These are phyloP conservation scores for Collariella sp. DNA, from an alignment of 495 filamentous ascomycete genomes.

Conservation along the genomic window DNA sequence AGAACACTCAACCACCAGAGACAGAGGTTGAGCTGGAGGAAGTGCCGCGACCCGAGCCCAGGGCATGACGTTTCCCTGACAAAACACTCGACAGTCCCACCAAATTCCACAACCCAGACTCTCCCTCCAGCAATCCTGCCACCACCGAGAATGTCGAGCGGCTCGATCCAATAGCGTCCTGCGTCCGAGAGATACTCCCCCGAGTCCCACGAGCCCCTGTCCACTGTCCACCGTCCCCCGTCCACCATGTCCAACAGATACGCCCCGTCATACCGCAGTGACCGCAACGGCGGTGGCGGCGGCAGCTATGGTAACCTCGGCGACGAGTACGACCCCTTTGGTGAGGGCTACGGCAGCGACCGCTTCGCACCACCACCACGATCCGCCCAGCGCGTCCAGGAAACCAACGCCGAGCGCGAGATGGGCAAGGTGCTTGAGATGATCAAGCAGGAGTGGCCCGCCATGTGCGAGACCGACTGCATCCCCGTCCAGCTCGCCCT, in stretches of 20 bases:
- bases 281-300: constrained; percentile 10
- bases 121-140: neutral
- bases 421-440: constrained; percentile 45
- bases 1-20: too few species aligned
- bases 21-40: too few species aligned
- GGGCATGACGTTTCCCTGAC: neutral
- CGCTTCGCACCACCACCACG: constrained; percentile 23
- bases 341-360: constrained; percentile 38
- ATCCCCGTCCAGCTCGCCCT: constrained; percentile 88
- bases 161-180: constrained; percentile 14
- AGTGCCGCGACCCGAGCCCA: too few species aligned
- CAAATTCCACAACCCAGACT: neutral
- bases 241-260: constrained; percentile 36
- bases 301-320: constrained; percentile 23
- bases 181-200: neutral
- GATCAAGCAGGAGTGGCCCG: constrained; percentile 82
- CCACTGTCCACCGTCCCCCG: too few species aligned
- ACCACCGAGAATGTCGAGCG: constrained; percentile 16
- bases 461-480: constrained; percentile 80
- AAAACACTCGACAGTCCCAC: neutral
- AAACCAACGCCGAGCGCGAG: constrained; percentile 40
- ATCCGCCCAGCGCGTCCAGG: constrained; percentile 25
- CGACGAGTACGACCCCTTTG: constrained; percentile 40
- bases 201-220: neutral
- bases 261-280: constrained; percentile 35